A percentile compares a stretch with the other conserved stretches of the same genome.
phyloP scores from a whole-genome alignment of 345 rosid species.

The Schrenkiella parvula region DNA sequence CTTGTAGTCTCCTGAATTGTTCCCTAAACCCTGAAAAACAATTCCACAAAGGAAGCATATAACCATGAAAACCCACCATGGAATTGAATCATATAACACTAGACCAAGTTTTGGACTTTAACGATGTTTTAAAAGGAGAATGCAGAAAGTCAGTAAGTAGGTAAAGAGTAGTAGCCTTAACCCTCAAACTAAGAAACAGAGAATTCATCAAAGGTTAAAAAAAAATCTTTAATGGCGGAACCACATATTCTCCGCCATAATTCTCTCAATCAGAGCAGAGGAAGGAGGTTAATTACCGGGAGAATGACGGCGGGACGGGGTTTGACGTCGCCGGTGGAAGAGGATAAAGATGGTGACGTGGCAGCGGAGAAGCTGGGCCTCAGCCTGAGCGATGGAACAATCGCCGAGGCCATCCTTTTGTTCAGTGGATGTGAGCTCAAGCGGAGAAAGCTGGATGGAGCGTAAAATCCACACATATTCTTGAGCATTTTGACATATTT shows the following conservation, averaged over 20 bases:
- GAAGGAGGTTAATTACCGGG: conserved; percentile 46
- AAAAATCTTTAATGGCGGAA: background rate
- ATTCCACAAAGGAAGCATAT: background rate
- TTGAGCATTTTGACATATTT: background rate
- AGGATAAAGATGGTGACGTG: conserved; percentile 24
- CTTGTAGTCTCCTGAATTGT: conserved; percentile 75
- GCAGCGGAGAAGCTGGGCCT: conserved; percentile 31
- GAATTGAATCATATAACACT: background rate
- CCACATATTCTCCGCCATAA: background rate
- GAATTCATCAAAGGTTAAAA: background rate
- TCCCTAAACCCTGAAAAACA: conserved; percentile 70
- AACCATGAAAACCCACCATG: background rate
- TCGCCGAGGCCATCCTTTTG: conserved; percentile 43
- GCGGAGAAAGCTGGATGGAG: background rate
- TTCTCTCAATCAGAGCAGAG: background rate
- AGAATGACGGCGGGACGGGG: conserved; percentile 83
- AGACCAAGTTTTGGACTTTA: conserved; percentile 5
- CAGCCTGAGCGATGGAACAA: conserved; percentile 39
- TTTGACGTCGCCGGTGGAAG: conserved; percentile 14
- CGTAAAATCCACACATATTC: conserved; percentile 12
- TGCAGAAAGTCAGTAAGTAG: background rate
- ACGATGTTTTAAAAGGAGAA: background rate
- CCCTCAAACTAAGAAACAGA: background rate
- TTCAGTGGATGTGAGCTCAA: conserved; percentile 26
- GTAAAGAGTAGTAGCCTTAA: background rate